Evolutionary conservation across 257 asterid genomes (phyloP).

Genomic region (Avicennia marina): DNA sequence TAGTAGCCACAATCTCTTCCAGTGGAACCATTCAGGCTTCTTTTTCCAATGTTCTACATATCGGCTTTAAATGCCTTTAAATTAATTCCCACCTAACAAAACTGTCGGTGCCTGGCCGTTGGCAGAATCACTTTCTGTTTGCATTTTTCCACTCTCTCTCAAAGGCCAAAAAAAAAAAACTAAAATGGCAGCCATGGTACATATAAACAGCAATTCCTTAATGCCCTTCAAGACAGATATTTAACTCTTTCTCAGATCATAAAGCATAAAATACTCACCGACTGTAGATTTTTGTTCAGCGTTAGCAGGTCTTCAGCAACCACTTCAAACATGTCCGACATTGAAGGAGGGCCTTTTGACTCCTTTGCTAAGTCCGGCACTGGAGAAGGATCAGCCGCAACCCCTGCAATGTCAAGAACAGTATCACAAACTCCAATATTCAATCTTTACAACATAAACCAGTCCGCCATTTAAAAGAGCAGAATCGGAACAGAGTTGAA

Average conservation of each 20-base stretch:
- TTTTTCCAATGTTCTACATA: too few species aligned
- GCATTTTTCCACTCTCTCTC: too few species aligned
- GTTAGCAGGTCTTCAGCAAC: constrained; percentile 78
- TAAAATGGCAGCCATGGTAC: too few species aligned
- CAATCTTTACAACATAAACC: background rate
- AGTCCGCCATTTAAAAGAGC: background rate
- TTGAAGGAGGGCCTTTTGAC: constrained; percentile 31
- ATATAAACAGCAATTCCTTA: too few species aligned
- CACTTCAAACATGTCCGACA: constrained; percentile 64
- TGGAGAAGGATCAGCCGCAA: constrained; percentile 48
- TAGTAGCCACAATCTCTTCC: too few species aligned
- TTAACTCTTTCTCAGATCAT: background rate
- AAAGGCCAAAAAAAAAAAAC: too few species aligned
- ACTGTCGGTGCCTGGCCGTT: too few species aligned
- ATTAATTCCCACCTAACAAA: too few species aligned
- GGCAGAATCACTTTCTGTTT: too few species aligned
- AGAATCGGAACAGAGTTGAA: background rate
- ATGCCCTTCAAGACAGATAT: too few species aligned
- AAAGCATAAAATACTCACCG: constrained; percentile 47
- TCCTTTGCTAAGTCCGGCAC: constrained; percentile 50
- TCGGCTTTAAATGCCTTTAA: too few species aligned
- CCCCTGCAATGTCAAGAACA: constrained; percentile 30
- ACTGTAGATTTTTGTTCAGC: constrained; percentile 69
- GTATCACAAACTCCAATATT: background rate
- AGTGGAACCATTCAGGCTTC: too few species aligned